Base-by-base conservation (phyloP, 352 stramenopile genomes). In the Phytopythium sindhum region DNA sequence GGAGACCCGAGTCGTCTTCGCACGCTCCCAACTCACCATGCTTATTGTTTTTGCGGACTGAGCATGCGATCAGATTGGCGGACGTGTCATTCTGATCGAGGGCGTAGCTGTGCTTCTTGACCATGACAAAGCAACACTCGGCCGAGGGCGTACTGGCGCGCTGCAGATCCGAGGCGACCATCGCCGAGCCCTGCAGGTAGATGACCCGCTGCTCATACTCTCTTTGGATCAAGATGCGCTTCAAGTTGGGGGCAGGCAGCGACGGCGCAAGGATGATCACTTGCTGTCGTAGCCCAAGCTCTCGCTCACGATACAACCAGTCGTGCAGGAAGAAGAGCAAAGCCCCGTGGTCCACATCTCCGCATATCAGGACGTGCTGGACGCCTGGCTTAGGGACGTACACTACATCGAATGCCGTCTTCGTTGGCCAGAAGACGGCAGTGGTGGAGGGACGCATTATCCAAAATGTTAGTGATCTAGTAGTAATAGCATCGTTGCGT, bases 321-420 rank as follows among this genome's bases (percentile, higher is more conserved):
- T 84, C 86, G 62, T 89, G 75, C 14, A 96, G 68, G 60, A 96
- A 96, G 59, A 91, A 92, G 11, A 83, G 72, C 4, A 93, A 73
- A 1, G 79, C 75, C 19, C 79, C 72, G 41, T 90, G 81, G 23
- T 90, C 72, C 41, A 95, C 78, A 51, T 96, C 86, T 4, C 86
- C 88, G 15, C 81, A 90, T n/a, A 96, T 62, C 7, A 95, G 56
- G 0, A 95, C 73, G 51, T 96, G 88, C 60, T 91, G 75, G 2
- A 86, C 76, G 45, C 77, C 73, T 28, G 80, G 86, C 42, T 89
- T 78, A 0, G 77, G 75, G 1, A 67, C 64, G 64, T 93, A 92
- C 37, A 86, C 86, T n/a, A 89, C 90, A 54, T 93, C 82, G 54
- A 93, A 91, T 11, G 76, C 81, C 2, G 84, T 93, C 78, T 95